Conservation (phyloP, 805 yeast genomes). For the Saccharomyces cerevisiae region DNA sequence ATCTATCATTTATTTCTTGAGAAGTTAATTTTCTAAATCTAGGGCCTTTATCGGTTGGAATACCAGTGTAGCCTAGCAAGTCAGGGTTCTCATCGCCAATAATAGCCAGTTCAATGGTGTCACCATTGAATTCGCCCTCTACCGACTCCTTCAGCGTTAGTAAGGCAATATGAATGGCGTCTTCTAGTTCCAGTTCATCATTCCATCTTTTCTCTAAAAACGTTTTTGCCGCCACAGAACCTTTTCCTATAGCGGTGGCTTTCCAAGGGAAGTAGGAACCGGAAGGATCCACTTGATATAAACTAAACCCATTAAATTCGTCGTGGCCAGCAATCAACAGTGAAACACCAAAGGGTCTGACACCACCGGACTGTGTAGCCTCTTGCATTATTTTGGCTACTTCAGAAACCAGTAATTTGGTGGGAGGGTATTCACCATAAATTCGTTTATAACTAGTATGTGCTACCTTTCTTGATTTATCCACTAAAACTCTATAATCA, state of each 20-base stretch:
- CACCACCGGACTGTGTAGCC: constrained; percentile 98
- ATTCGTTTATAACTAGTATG: constrained; percentile 88
- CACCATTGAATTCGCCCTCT: constrained; percentile 96
- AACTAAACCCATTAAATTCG: constrained; percentile 60
- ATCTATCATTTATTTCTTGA: constrained; percentile 91
- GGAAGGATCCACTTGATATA: constrained; percentile 96
- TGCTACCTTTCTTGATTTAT: constrained; percentile 86
- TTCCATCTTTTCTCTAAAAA: constrained; percentile 97
- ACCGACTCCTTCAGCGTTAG: constrained; percentile 91
- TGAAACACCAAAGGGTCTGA: constrained; percentile 97
- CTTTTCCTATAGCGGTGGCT: constrained; percentile 97
- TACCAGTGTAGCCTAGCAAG: constrained; percentile 79
- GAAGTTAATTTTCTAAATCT: constrained; percentile 75
- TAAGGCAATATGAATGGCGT: constrained; percentile 93
- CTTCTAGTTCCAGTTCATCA: constrained; percentile 92
- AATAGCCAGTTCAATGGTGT: constrained; percentile 85
- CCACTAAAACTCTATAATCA: constrained; percentile 89
- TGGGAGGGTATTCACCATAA: constrained; percentile 96
- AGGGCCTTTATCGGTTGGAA: constrained; percentile 71
- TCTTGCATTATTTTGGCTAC: constrained; percentile 96
- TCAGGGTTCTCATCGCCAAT: constrained; percentile 78
- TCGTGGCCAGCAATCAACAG: constrained; percentile 91
- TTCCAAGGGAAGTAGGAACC: constrained; percentile 99
- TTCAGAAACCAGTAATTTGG: constrained; percentile 85
- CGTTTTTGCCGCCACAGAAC: constrained; percentile 92